These are phyloP conservation scores for Ophiostoma ulmi DNA, from an alignment of 2,329 filamentous ascomycete genomes.

Conservation along the genomic window DNA sequence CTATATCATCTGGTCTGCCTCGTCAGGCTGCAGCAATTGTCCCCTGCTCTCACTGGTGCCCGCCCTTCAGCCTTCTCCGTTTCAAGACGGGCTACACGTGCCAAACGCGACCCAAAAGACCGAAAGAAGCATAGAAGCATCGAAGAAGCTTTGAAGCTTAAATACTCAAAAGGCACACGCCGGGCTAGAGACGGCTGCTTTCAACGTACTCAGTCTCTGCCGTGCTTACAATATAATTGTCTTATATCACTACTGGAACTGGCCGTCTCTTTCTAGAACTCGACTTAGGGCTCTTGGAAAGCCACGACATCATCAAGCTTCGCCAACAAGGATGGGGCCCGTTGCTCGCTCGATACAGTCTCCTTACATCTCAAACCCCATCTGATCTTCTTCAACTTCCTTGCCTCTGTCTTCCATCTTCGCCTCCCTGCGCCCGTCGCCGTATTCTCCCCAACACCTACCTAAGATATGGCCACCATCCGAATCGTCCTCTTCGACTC, in stretches of 20 bases:
- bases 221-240: neutral
- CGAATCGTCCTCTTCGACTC: constrained; percentile 61
- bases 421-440: neutral
- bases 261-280: neutral
- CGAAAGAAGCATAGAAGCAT: neutral
- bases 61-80: neutral
- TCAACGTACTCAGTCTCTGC: neutral
- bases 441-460: neutral
- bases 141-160: constrained; percentile 5
- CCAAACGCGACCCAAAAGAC: neutral
- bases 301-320: neutral
- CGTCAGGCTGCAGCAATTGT: constrained; percentile 8
- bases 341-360: neutral
- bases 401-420: neutral
- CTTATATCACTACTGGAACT: neutral
- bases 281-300: neutral
- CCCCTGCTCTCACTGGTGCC: neutral
- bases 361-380: neutral
- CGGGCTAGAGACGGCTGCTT: neutral
- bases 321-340: constrained; percentile 4
- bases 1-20: neutral
- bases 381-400: neutral
- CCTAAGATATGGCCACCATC: constrained; percentile 53
- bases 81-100: neutral
- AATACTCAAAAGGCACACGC: neutral